phyloP scores from a whole-genome alignment of 805 yeast genomes.

The Metschnikowia anglica region DNA sequence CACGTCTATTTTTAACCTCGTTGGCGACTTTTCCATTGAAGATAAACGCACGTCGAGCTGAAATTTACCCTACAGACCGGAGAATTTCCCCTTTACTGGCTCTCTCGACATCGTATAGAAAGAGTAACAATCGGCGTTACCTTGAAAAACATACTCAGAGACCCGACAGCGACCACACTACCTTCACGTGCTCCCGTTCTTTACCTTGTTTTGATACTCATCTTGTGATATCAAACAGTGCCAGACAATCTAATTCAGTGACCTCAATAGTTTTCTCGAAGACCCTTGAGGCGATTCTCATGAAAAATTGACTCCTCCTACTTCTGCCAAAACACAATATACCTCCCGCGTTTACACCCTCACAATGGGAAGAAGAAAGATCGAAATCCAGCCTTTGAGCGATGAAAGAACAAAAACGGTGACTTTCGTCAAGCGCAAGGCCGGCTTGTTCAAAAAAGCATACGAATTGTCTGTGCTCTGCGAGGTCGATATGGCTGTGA shows the following conservation, averaged over 20 bases:
- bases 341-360: not conserved
- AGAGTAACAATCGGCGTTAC: not conserved
- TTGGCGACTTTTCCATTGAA: not conserved
- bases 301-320: no score
- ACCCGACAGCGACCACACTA: not conserved
- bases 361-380: conserved; percentile 93
- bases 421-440: conserved; percentile 91
- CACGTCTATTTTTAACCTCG: conserved; percentile 13
- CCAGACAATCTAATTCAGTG: not conserved
- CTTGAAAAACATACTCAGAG: not conserved
- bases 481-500: conserved; percentile 88
- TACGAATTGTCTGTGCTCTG: conserved; percentile 86
- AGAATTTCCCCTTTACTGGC: not conserved
- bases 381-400: conserved; percentile 84
- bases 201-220: conserved; percentile 1
- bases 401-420: conserved; percentile 86
- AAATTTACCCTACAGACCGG: not conserved
- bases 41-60: conserved; percentile 4
- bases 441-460: conserved; percentile 87
- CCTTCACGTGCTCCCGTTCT: not conserved
- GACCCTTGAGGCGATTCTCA: no score
- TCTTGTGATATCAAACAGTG: not conserved
- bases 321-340: no score
- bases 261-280: no score
- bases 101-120: not conserved